These are phyloP conservation scores for Melanogaster broomeanus DNA, from an alignment of 768 basidiomycete genomes.

Conservation along the genomic window DNA sequence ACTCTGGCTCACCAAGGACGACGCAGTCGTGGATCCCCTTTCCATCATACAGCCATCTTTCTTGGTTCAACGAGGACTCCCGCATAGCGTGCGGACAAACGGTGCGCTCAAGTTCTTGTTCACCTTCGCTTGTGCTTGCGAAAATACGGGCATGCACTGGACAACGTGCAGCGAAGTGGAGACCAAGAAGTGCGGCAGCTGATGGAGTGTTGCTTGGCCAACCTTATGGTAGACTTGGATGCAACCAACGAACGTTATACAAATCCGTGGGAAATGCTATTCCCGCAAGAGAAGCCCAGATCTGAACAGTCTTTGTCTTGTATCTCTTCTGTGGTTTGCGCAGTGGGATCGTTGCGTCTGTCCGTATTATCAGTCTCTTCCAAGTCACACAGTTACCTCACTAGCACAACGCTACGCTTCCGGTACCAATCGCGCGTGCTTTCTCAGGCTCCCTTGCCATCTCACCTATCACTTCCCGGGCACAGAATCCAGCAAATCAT, in stretches of 20 bases:
- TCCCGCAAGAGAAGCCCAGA: constrained; percentile 10
- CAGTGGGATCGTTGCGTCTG: constrained; percentile 18
- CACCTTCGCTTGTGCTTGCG: constrained; percentile 59
- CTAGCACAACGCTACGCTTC: constrained; percentile 25
- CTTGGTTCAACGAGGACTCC: constrained; percentile 73
- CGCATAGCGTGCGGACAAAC: constrained; percentile 67
- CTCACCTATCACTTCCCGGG: constrained; percentile 14
- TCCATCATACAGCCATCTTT: constrained; percentile 85
- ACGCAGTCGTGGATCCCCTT: constrained; percentile 66
- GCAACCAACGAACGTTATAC: constrained; percentile 29
- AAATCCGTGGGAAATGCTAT: constrained; percentile 24
- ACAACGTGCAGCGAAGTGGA: constrained; percentile 9
- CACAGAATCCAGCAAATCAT: constrained; percentile 19
- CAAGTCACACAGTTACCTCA: constrained; percentile 23
- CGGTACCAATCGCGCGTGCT: constrained; percentile 21
- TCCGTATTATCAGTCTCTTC: constrained; percentile 21
- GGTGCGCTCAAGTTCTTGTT: constrained; percentile 71
- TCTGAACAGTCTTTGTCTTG: constrained; percentile 5
- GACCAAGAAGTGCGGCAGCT: constrained; percentile 37
- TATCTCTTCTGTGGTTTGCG: constrained; percentile 14
- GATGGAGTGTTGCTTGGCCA: constrained; percentile 39
- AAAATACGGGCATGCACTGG: constrained; percentile 43
- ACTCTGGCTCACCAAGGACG: constrained; percentile 50
- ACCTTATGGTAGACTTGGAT: constrained; percentile 46
- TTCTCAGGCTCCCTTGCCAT: constrained; percentile 8